Evolutionary conservation across 345 rosid species (phyloP).

Genomic region (Conringia planisiliqua): DNA sequence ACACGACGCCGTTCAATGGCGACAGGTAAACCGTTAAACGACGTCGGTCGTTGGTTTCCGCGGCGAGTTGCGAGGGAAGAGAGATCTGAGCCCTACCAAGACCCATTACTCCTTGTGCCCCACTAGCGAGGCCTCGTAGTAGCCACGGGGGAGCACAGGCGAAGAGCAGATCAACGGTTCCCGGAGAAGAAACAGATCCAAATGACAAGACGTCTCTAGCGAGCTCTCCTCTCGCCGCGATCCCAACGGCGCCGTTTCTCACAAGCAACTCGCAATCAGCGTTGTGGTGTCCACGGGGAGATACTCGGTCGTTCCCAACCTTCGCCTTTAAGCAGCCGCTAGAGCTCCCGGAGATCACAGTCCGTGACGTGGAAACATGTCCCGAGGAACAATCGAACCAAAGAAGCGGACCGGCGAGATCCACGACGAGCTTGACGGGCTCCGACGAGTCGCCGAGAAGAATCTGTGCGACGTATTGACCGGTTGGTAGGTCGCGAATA

Average conservation of each 20-base stretch:
- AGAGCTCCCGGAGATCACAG: constrained; percentile 46
- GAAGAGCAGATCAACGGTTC: constrained; percentile 40
- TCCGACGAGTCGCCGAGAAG: constrained; percentile 28
- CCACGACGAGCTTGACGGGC: constrained; percentile 49
- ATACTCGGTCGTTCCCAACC: not conserved
- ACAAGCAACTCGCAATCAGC: constrained; percentile 40
- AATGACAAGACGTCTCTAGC: constrained; percentile 42
- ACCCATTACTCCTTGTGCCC: constrained; percentile 58
- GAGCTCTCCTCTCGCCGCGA: constrained; percentile 44
- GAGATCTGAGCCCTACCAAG: constrained; percentile 54
- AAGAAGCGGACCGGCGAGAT: constrained; percentile 49
- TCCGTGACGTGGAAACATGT: constrained; percentile 25
- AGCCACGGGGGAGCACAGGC: constrained; percentile 40
- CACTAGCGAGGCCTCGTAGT: constrained; percentile 49
- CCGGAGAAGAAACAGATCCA: constrained; percentile 32
- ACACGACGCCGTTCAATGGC: constrained; percentile 43
- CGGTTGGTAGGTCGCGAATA: constrained; percentile 47
- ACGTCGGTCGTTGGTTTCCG: constrained; percentile 32
- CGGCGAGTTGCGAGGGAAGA: constrained; percentile 54
- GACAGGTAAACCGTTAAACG: constrained; percentile 54
- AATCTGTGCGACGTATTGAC: constrained; percentile 58
- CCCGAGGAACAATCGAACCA: constrained; percentile 51
- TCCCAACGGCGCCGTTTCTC: constrained; percentile 35
- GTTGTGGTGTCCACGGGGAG: not conserved
- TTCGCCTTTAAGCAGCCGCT: constrained; percentile 45